Percentiles rank a stretch among this genome's conserved stretches.
These are phyloP conservation scores for Elymus sibiricus DNA, from an alignment of 176 grass and related monocot species.

Conservation along the genomic window DNA sequence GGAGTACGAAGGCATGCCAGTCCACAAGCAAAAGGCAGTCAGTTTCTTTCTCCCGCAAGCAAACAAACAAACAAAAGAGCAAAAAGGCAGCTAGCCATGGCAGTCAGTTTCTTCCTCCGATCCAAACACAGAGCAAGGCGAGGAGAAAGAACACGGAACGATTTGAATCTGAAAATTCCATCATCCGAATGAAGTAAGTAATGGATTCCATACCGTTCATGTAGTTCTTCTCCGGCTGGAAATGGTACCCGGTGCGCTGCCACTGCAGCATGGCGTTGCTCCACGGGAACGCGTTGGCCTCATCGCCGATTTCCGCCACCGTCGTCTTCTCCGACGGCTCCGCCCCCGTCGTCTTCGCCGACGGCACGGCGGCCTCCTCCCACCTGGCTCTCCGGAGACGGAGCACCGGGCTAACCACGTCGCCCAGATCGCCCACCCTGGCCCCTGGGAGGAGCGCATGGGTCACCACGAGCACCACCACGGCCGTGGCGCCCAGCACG, in stretches of 20 bases:
- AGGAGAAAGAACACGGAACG: too few relatives aligned
- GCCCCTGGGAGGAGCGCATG: not conserved
- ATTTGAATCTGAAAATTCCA: too few relatives aligned
- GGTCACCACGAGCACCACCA: not conserved
- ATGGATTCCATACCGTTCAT: constrained; percentile 37
- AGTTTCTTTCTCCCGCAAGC: too few relatives aligned
- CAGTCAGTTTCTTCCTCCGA: too few relatives aligned
- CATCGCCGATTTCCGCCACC: not conserved
- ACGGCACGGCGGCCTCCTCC: not conserved
- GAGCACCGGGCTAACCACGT: not conserved
- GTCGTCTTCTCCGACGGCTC: too few relatives aligned
- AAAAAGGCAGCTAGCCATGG: too few relatives aligned
- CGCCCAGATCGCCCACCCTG: not conserved
- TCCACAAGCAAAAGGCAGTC: too few relatives aligned
- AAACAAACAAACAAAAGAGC: too few relatives aligned
- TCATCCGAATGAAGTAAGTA: too few relatives aligned
- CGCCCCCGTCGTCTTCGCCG: too few relatives aligned
- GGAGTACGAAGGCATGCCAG: not conserved
- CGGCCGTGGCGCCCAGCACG: not conserved
- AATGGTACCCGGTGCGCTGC: constrained; percentile 62
- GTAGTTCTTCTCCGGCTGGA: constrained; percentile 31
- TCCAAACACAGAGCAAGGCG: too few relatives aligned
- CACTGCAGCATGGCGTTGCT: constrained; percentile 53
- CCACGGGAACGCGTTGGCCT: constrained; percentile 7
- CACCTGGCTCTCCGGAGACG: too few relatives aligned